phyloP scores from a whole-genome alignment of 768 basidiomycete genomes.

The Pleurotus cornucopiae region DNA sequence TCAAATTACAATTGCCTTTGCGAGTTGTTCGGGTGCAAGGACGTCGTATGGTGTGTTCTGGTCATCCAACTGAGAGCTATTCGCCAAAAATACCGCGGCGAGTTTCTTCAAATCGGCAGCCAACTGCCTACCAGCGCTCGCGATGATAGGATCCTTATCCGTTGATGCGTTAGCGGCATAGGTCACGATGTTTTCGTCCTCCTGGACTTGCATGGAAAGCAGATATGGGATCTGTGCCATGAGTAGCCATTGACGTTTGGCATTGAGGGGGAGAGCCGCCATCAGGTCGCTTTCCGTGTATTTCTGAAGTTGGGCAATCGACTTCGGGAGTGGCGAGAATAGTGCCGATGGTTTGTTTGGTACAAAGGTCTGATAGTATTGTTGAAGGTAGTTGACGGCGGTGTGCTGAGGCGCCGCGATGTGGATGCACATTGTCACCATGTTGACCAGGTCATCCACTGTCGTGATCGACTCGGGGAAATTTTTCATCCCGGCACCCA shows the following conservation, averaged over 20 bases:
- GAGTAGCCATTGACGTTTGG: conserved; percentile 21
- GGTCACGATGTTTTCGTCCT: conserved; percentile 19
- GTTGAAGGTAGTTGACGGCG: conserved; percentile 29
- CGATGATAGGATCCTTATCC: conserved; percentile 9
- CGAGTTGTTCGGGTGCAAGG: conserved; percentile 21
- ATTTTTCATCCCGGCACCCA: conserved; percentile 17
- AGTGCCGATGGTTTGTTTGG: conserved; percentile 26
- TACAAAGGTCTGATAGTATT: conserved; percentile 28
- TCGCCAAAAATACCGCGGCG: conserved; percentile 10
- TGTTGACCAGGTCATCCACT: conserved; percentile 21
- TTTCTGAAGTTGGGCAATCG: conserved; percentile 15
- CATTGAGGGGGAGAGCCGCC: conserved; percentile 19
- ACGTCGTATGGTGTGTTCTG: conserved; percentile 24
- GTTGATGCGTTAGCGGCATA: conserved; percentile 17
- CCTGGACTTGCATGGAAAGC: conserved; percentile 21
- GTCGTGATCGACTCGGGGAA: conserved; percentile 22
- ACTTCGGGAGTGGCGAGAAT: conserved; percentile 18
- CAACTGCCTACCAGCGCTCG: conserved; percentile 20
- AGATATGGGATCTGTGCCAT: conserved; percentile 26
- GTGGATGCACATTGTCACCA: conserved; percentile 28
- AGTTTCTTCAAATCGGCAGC: conserved; percentile 16
- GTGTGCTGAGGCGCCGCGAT: conserved; percentile 28
- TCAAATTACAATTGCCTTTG: conserved; percentile 24
- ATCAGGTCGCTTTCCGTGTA: conserved; percentile 18
- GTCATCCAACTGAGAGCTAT: conserved; percentile 23